Evolutionary conservation across 1,284 basidiomycete genomes (phyloP).

Genomic region (Melampsora americana): DNA sequence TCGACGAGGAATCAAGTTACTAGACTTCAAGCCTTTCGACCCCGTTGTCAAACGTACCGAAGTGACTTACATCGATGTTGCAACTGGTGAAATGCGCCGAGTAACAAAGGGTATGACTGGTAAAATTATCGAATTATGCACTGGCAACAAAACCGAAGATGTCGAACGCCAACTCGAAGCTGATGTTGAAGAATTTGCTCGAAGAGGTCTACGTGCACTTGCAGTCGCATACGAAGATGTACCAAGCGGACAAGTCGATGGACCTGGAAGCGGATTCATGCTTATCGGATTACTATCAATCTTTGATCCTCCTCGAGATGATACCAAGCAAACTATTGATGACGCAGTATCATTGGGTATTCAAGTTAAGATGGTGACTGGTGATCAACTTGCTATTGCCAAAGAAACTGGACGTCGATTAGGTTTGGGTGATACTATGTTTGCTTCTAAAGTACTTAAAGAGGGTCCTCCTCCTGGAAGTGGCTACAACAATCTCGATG

Average conservation of each 20-base stretch:
- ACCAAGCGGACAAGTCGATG: constrained; percentile 58
- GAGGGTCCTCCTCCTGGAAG: constrained; percentile 74
- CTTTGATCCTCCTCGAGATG: constrained; percentile 95
- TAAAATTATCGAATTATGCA: constrained; percentile 70
- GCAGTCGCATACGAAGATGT: constrained; percentile 94
- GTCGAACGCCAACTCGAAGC: constrained; percentile 85
- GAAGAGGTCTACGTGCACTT: constrained; percentile 93
- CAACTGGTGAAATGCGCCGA: constrained; percentile 89
- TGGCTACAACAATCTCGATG: constrained; percentile 75
- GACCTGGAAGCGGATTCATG: constrained; percentile 89
- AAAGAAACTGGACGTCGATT: constrained; percentile 98
- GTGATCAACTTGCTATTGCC: constrained; percentile 97
- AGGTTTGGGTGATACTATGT: constrained; percentile 93
- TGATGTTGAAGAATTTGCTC: constrained; percentile 91
- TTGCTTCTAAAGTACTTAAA: constrained; percentile 89
- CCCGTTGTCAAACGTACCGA: constrained; percentile 98
- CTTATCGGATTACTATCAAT: constrained; percentile 94
- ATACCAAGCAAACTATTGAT: constrained; percentile 98
- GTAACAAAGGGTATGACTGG: constrained; percentile 99
- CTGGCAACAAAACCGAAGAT: constrained; percentile 91
- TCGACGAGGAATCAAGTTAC: constrained; percentile 85
- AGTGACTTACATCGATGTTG: constrained; percentile 92
- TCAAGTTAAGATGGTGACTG: constrained; percentile 99
- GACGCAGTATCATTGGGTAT: constrained; percentile 93
- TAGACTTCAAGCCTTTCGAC: constrained; percentile 99